Evolutionary conservation across 73 alveolate species (phyloP).

Genomic region (Paramecium pentaurelia): DNA sequence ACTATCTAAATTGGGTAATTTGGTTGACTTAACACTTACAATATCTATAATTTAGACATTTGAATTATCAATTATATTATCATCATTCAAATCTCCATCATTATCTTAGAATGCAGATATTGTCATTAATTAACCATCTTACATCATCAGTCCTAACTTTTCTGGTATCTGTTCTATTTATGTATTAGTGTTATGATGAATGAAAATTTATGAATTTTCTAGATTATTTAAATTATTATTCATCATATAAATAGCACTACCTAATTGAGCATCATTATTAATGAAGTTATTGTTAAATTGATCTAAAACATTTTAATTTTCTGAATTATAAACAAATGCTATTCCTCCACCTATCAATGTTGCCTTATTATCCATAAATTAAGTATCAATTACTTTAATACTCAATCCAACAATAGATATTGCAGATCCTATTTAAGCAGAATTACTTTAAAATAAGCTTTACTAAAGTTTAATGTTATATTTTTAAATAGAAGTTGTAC

Average conservation of each 20-base stretch:
- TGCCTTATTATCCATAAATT: background rate
- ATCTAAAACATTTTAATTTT: background rate
- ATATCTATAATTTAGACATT: background rate
- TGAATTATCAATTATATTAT: background rate
- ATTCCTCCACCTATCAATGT: background rate
- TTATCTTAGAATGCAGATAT: background rate
- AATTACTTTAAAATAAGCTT: background rate
- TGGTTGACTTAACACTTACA: background rate
- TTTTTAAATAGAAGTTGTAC: background rate
- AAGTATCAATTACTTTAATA: background rate
- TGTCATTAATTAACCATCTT: background rate
- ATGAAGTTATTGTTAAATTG: background rate
- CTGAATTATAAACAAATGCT: background rate
- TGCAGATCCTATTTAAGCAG: background rate
- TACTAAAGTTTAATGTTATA: background rate
- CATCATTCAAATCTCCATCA: constrained; percentile 12
- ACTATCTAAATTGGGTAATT: background rate
- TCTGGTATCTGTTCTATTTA: background rate
- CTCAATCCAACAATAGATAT: background rate
- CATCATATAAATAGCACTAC: background rate
- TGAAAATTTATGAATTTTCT: background rate
- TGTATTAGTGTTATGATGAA: background rate
- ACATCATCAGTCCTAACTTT: background rate
- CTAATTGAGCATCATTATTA: background rate
- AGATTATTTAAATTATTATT: background rate